Evolutionary conservation across 208 protist species (phyloP).

Genomic region (Zelonia costaricensis): DNA sequence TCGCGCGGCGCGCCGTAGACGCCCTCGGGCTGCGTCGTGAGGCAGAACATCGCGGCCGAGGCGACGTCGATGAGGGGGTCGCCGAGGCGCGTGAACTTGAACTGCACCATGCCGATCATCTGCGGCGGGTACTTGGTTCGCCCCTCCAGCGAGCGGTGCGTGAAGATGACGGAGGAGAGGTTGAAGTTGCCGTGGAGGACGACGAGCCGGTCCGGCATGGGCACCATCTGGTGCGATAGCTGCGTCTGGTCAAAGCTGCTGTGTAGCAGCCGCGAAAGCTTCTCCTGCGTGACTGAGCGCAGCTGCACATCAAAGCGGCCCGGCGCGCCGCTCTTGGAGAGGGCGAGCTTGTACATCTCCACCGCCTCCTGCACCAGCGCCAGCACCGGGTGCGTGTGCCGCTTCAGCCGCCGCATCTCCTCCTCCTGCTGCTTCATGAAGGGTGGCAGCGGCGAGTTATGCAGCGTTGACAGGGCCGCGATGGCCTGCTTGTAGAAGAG

Average conservation of each 20-base stretch:
- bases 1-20: slow-evolving; percentile 46
- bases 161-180: slow-evolving; percentile 56
- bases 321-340: slow-evolving; percentile 27
- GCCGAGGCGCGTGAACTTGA: slow-evolving; percentile 45
- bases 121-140: slow-evolving; percentile 71
- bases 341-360: slow-evolving; percentile 39
- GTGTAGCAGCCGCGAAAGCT: slow-evolving; percentile 32
- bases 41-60: slow-evolving; percentile 49
- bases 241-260: slow-evolving; percentile 60
- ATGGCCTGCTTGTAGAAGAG: slow-evolving; percentile 61
- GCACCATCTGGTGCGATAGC: slow-evolving; percentile 48
- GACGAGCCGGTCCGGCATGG: slow-evolving; percentile 52
- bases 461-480: slow-evolving; percentile 38
- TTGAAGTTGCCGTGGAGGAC: slow-evolving; percentile 68
- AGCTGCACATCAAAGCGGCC: slow-evolving; percentile 30
- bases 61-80: slow-evolving; percentile 78
- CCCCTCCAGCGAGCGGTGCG: slow-evolving; percentile 74
- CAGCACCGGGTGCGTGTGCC: slow-evolving; percentile 45
- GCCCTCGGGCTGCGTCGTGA: slow-evolving; percentile 47
- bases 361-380: slow-evolving; percentile 37
- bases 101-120: slow-evolving; percentile 53
- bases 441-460: slow-evolving; percentile 49
- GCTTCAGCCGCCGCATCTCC: slow-evolving; percentile 27
- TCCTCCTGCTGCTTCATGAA: slow-evolving; percentile 56
- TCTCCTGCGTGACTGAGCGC: slow-evolving; percentile 38